Evolutionary conservation across 75 land plant species (phyloP).

Genomic region (Cunninghamia lanceolata): DNA sequence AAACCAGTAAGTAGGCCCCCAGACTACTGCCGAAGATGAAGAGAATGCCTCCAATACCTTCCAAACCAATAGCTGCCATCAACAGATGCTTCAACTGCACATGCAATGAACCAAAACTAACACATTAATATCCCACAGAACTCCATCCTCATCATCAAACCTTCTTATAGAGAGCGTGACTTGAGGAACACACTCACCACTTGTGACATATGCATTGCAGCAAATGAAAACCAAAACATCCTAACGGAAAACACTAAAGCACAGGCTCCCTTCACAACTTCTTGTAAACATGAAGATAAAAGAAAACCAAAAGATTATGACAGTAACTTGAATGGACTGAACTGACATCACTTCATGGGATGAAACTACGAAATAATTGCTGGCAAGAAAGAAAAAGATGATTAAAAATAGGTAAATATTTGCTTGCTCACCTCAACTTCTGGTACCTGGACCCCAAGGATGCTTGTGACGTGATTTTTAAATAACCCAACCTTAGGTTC

Average conservation of each 20-base stretch:
- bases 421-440: conserved; percentile 37
- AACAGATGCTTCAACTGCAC: conserved; percentile 46
- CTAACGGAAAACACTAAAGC: background rate
- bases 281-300: too few relatives aligned
- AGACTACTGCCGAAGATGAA: conserved; percentile 62
- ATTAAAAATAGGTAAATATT: background rate
- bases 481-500: conserved; percentile 49
- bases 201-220: background rate
- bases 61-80: conserved; percentile 41
- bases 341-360: background rate
- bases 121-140: background rate
- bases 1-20: conserved; percentile 68
- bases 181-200: background rate
- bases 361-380: background rate
- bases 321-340: background rate
- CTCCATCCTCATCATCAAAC: background rate
- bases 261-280: background rate
- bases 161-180: background rate
- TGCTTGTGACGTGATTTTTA: conserved; percentile 30
- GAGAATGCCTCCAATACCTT: conserved; percentile 57
- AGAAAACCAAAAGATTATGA: background rate
- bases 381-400: background rate
- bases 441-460: conserved; percentile 48
- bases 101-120: background rate
- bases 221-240: background rate